Base-by-base conservation (phyloP, 345 rosid genomes). In the Euphorbia pulcherrima region DNA sequence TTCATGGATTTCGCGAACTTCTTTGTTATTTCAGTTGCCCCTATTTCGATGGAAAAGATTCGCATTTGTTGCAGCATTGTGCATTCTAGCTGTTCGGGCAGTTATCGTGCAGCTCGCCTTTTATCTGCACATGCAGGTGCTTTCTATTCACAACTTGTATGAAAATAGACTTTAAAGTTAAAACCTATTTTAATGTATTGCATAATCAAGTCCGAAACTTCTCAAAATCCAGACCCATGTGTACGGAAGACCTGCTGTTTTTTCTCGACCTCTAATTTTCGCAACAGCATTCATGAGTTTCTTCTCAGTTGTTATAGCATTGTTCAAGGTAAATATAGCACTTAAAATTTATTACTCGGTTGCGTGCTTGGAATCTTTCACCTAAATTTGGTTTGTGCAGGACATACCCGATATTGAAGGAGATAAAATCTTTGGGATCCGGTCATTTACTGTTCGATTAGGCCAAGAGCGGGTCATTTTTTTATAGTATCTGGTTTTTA, bases 381-480 rank as follows among this genome's bases (percentile, higher is more conserved):
- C 60, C 56, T 21, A 20, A 56, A 67, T 30, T 60, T 68, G 55
- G 41, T 57, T 53, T 57, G 1, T 80, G 71, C 71, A 90, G 97
- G 98, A 93, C 76, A 89, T 93, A 72, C 98, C 98, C 50, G 98
- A 90, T 72, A 90, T 93, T 66, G 98, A 90, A 67, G 97, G 97
- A n/a, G 98, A 93, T 76, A 86, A 78, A 80, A 85, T 83, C 53
- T 90, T 86, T 54, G 98, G 97, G 60, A 93, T 93, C 62, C 78
- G 61, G 61, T 86, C 98, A 18, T 93, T 89, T 75, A 86, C 92
- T 6, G 97, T 93, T 33, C 86, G 84, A 37, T 80, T 93, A 40
- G 97, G 98, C 71, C 96, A 89, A 77, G 60, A 89, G 68, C 74
- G 79, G 90, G 98, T 88, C 47, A 24, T 75, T 60, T 70, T 44